Base-by-base conservation (phyloP, 352 stramenopile species). In the Pythium phragmiticola region DNA sequence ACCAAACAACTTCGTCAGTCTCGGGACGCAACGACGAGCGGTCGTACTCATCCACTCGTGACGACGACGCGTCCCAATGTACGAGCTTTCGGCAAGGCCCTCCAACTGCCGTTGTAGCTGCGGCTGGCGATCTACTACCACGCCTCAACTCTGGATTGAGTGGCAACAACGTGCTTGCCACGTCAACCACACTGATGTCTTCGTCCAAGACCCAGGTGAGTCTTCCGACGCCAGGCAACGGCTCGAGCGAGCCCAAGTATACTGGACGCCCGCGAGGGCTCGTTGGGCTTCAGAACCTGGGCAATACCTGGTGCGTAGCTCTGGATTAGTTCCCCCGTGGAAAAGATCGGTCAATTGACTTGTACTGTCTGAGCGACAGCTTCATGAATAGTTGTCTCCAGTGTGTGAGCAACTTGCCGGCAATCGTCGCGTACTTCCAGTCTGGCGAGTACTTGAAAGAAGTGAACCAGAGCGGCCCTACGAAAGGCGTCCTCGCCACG, bases 371-470 rank as follows among this genome's bases (percentile, higher is more conserved):
- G 34, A 46, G 19, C 12, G 53, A 14, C 58, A 90, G 87, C 39
- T 46, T 46, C 39, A 46, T 46, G 39, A 46, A 46, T 61, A 92
- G 80, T 57, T 92, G 80, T 61, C 69, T 96, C 7, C 87, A 96
- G 71, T 96, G 87, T 49, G 74, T 94, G 56, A 91, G 72, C 74
- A 87, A 85, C 47, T 45, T 90, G 30, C 80, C 78, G 7, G 58
- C 70, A 33, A 28, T 89, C 23, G 74, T 82, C 57, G 71, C 76
- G 66, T 87, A 88, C 51, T 89, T 87, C 53, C 68, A 76, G 19
- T 85, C 75, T 0, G 73, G 63, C 2, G 42, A 66, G 14, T 80
- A 79, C 49, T 23, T 67, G 9, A 71, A 76, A 11, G 80, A 90
- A 55, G 76, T 88, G 52, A 90, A 89, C 47, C 70, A 81, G 0